A percentile compares a stretch with the other conserved stretches of the same genome.
Conservation (phyloP, 768 basidiomycete species). For the Grammothele lineata region DNA sequence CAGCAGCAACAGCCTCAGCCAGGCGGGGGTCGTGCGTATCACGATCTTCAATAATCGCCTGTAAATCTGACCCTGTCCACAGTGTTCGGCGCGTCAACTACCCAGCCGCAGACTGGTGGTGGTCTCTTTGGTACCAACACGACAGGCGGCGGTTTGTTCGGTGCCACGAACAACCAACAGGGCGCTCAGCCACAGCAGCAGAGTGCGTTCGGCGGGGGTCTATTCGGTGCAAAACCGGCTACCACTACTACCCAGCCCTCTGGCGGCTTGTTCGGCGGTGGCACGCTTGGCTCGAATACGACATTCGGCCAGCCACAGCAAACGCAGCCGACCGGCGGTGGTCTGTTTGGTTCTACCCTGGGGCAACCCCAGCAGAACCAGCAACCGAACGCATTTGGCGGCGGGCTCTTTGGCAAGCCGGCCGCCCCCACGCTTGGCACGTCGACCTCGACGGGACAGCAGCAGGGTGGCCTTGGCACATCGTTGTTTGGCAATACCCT, state of each 20-base stretch:
- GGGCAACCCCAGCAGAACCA: conserved; percentile 41
- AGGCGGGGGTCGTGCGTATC: conserved; percentile 18
- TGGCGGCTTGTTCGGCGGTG: conserved; percentile 27
- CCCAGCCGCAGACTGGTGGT: conserved; percentile 14
- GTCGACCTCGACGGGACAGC: conserved; percentile 36
- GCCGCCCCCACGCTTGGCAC: conserved; percentile 44
- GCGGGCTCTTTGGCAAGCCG: conserved; percentile 50
- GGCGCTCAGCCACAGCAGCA: conserved; percentile 34
- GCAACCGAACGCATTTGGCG: conserved; percentile 36
- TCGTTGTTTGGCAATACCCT: conserved; percentile 31
- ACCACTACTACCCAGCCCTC: conserved; percentile 31
- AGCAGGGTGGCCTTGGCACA: conserved; percentile 28
- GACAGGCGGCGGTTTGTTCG: conserved; percentile 10
- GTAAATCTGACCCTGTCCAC: too few relatives aligned
- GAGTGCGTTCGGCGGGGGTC: conserved; percentile 17
- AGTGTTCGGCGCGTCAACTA: conserved; percentile 17
- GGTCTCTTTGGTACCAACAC: conserved; percentile 4
- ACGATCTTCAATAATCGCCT: too few relatives aligned
- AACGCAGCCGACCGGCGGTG: conserved; percentile 22
- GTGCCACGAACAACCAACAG: conserved; percentile 4
- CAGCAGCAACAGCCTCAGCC: conserved; percentile 18
- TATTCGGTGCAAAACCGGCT: conserved; percentile 27
- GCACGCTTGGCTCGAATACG: conserved; percentile 33
- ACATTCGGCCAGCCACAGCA: conserved; percentile 40
- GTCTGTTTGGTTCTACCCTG: conserved; percentile 50